Evolutionary conservation across 2,329 filamentous ascomycete genomes (phyloP), one percentile per base, ranked within the genome.

Genomic region (Venturia carpophila): DNA sequence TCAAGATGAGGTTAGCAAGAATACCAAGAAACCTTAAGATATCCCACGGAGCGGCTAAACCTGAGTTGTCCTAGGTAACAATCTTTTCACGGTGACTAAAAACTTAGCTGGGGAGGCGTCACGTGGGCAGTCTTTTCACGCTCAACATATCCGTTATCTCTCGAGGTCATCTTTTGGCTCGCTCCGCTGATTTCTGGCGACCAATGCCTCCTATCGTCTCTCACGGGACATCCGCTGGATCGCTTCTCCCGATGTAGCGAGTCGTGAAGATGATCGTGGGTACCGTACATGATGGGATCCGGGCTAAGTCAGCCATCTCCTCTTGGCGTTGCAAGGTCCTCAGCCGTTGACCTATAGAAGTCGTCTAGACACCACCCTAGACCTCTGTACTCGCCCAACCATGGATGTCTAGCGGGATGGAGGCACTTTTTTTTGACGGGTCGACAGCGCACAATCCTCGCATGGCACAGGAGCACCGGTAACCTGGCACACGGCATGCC

Each of bases 311-410:
- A n/a, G 52, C 52, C 52, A n/a, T 58, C 30, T 21, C 37, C 5
- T 21, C 52, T 58, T 58, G 52, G 52, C 52, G 19, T 58, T 58
- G 24, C 52, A 58, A 58, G 52, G 30, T n/a, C 27, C n/a, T 58
- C 52, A n/a, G 27, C 27, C 27, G 19, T 30, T 37, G 52, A n/a
- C 52, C 52, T 58, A 37, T 58, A 7, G 30, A 37, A n/a, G 13
- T 13, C 52, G 52, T 5, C 21, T 11, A 27, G 47, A 27, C 30
- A 34, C 45, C n/a, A 49, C 13, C 49, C 49, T 7, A 55, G 15
- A 55, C 1, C 9, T 58, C 9, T 58, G 27, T 34, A n/a, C 7
- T 37, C 15, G 27, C n/a, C 17, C 52, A 58, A 52, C 52, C 52
- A 58, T 58, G 27, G 27, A 39, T 34, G 17, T 56, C 49, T 34